Evolutionary conservation across 2,329 filamentous ascomycete genomes (phyloP).

Genomic region (Alternaria panax): DNA sequence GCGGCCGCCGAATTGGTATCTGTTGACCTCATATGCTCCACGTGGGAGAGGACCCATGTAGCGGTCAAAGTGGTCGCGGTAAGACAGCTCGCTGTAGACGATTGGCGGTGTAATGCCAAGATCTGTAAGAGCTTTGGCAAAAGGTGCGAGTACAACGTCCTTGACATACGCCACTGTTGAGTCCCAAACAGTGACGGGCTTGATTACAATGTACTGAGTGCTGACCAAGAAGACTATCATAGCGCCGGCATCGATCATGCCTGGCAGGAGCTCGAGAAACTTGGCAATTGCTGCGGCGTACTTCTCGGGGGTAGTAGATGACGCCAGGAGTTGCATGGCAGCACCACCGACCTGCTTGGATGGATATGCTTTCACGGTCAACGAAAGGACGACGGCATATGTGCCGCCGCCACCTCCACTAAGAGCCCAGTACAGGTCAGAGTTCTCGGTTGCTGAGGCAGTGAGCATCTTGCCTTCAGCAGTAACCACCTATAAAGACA

Average conservation of each 20-base stretch:
- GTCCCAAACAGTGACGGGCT: slow-evolving; percentile 13
- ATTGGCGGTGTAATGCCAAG: slow-evolving; percentile 29
- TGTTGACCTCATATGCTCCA: slow-evolving; percentile 26
- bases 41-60: slow-evolving; percentile 39
- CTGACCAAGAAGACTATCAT: slow-evolving; percentile 27
- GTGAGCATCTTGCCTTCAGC: slow-evolving; percentile 38
- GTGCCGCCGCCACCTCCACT: slow-evolving; percentile 43
- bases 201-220: slow-evolving; percentile 17
- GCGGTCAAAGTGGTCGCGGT: slow-evolving; percentile 32
- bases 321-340: slow-evolving; percentile 28
- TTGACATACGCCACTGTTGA: slow-evolving; percentile 22
- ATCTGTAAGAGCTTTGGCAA: slow-evolving; percentile 24
- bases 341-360: slow-evolving; percentile 32
- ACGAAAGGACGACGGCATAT: slow-evolving; percentile 40
- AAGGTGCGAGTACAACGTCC: slow-evolving; percentile 33
- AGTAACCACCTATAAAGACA: slow-evolving; percentile 43
- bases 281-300: slow-evolving; percentile 20
- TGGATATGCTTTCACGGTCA: slow-evolving; percentile 39
- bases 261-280: slow-evolving; percentile 25
- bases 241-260: slow-evolving; percentile 30
- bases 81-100: slow-evolving; percentile 30
- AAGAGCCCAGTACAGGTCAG: slow-evolving; percentile 50
- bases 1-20: slow-evolving; percentile 32
- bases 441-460: slow-evolving; percentile 37
- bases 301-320: slow-evolving; percentile 24